A percentile compares a stretch with the other conserved stretches of the same genome.
Conservation (phyloP, 768 basidiomycete species). For the Pleurotus ostreatus region DNA sequence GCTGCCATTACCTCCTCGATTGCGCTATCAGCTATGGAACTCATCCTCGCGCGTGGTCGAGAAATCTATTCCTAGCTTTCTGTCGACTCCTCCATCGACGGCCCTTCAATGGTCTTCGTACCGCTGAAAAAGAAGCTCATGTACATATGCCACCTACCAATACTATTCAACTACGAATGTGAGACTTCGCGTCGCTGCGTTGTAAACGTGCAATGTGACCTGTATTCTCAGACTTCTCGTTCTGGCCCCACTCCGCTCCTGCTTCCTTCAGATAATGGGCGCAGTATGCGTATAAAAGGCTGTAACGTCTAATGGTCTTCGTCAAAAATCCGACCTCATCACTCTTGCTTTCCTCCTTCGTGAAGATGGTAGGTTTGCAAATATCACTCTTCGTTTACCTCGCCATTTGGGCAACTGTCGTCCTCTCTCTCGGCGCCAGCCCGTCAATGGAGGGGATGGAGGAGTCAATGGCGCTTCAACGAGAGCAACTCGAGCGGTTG, state of each 20-base stretch:
- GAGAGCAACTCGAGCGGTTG: slow-evolving; percentile 39
- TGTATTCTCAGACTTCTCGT: background rate
- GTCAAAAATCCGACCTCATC: no score
- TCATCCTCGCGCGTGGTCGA: background rate
- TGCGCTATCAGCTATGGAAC: background rate
- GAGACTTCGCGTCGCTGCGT: background rate
- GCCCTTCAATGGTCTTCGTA: background rate
- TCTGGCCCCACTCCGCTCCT: background rate
- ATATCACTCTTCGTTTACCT: slow-evolving; percentile 6
- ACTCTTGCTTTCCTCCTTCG: no score
- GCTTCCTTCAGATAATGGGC: no score
- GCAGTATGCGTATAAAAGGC: background rate
- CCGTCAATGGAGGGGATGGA: slow-evolving; percentile 34
- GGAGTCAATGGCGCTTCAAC: slow-evolving; percentile 40
- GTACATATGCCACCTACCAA: background rate
- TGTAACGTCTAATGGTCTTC: no score
- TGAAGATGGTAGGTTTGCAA: background rate
- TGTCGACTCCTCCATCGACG: background rate
- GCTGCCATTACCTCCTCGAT: background rate
- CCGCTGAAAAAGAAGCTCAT: background rate
- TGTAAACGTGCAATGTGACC: slow-evolving; percentile 2
- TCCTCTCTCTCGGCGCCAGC: slow-evolving; percentile 17
- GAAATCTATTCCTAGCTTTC: background rate
- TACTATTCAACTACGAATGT: background rate
- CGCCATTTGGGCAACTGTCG: slow-evolving; percentile 9